A percentile compares a stretch with the other conserved stretches of the same genome.
Conservation (phyloP, 176 grass and related monocot genomes). For the Bolboschoenus planiculmis region DNA sequence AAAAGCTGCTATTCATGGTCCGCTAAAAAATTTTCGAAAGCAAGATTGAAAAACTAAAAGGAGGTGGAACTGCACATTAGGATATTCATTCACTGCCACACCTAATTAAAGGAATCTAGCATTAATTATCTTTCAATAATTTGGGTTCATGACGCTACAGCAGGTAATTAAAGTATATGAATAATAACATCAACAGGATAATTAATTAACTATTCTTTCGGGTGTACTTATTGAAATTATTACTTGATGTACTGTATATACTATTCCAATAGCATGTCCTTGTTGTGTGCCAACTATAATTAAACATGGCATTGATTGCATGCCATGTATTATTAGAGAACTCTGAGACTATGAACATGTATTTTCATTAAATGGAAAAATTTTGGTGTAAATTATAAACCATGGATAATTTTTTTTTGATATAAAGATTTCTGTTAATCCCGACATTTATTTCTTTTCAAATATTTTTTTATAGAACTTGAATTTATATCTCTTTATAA, state of each 20-base stretch:
- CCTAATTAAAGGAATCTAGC: not conserved
- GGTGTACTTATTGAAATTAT: not conserved
- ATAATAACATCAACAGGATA: not conserved
- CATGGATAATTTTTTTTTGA: no score
- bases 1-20: not conserved
- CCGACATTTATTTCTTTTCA: no score
- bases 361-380: conserved; percentile 3
- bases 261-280: not conserved
- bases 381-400: no score
- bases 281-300: conserved; percentile 14
- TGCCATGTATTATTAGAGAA: not conserved
- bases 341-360: not conserved
- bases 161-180: not conserved
- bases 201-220: not conserved
- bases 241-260: no score
- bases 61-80: not conserved
- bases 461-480: no score
- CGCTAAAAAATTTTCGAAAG: not conserved
- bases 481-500: no score
- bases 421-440: no score
- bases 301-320: not conserved
- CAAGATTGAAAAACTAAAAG: not conserved
- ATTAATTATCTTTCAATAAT: not conserved
- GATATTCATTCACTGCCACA: not conserved
- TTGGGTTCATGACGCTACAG: not conserved